Evolutionary conservation across 306 rosid genomes (phyloP), one percentile per base, ranked within the genome.

Genomic region (Pachyrhizus erosus): DNA sequence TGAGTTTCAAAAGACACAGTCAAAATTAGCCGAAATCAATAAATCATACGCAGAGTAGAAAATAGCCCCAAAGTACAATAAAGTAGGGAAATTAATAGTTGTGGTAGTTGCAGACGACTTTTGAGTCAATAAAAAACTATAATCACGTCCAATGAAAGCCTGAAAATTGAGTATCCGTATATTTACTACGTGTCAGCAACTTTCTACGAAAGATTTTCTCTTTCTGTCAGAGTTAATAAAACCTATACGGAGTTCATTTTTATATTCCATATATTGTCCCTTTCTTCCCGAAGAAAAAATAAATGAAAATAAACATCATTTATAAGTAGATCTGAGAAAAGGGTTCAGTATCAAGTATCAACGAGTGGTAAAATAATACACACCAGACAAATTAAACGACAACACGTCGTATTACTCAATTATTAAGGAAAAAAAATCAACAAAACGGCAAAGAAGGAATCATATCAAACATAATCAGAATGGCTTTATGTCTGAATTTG

Each of bases 341-440:
- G 26, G 14, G 37, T 39, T 45, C 54, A 7, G 34, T n/a, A 20
- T 24, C 73, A 54, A 33, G n/a, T n/a, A 7, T 31, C 43, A 39
- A 6, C 2, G n/a, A 49, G 39, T 15, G 8, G 27, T 45, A 27
- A 58, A 21, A 33, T 43, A 70, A 55, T 10, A 39, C 18, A 43
- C 10, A 75, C 42, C 34, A 57, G 67, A 70, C 78, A 80, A 15
- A 64, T 58, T 34, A 60, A 82, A 78, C 78, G 78, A 79, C 78
- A 81, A 79, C 17, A 48, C 21, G 20, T 55, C 54, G 12, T 11
- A 18, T 51, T 15, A 14, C 10, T 57, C 13, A 13, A 49, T 84
- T 62, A 69, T 26, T 60, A 4, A 1, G 7, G 4, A 27, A 43
- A 64, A 64, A n/a, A 10, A 7, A 2, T 0, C 5, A 79, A 26